phyloP scores from a whole-genome alignment of 768 basidiomycete genomes.

The Russula dissimulans region DNA sequence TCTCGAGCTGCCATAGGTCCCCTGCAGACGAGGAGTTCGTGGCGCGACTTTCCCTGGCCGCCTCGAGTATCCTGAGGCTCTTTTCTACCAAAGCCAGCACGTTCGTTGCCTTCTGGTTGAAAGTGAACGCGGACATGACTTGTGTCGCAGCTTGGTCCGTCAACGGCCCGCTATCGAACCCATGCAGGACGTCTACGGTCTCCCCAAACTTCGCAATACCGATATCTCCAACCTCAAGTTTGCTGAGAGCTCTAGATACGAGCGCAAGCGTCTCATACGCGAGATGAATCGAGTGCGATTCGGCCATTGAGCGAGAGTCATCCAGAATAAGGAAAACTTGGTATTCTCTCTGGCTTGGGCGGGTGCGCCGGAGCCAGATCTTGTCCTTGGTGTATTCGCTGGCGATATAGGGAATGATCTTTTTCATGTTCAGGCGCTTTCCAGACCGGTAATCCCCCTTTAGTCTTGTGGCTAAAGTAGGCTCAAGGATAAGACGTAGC shows the following conservation, averaged over 20 bases:
- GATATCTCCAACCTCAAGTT: constrained; percentile 93
- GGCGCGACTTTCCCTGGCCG: constrained; percentile 60
- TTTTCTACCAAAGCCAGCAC: constrained; percentile 74
- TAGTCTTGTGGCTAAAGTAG: constrained; percentile 86
- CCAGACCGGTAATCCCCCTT: constrained; percentile 97
- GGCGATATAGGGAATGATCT: constrained; percentile 95
- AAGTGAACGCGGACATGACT: constrained; percentile 78
- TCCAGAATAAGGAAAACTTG: constrained; percentile 92
- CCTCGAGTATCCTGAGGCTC: constrained; percentile 63
- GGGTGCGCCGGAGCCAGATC: constrained; percentile 94
- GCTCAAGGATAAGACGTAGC: constrained; percentile 90
- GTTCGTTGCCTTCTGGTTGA: constrained; percentile 84
- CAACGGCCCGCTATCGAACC: constrained; percentile 74
- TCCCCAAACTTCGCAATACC: constrained; percentile 88
- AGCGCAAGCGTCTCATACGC: constrained; percentile 91
- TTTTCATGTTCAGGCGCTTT: constrained; percentile 97
- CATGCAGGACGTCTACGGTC: constrained; percentile 78
- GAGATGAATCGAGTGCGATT: constrained; percentile 84
- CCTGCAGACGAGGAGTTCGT: constrained; percentile 54
- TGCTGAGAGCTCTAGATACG: constrained; percentile 81
- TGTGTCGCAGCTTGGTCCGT: constrained; percentile 72
- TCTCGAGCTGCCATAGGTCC: constrained; percentile 94
- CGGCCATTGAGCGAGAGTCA: constrained; percentile 95
- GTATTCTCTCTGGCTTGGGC: constrained; percentile 90
- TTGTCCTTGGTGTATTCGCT: constrained; percentile 99